Conservation (phyloP, 2,329 filamentous ascomycete species). For the Diaporthe helianthi region DNA sequence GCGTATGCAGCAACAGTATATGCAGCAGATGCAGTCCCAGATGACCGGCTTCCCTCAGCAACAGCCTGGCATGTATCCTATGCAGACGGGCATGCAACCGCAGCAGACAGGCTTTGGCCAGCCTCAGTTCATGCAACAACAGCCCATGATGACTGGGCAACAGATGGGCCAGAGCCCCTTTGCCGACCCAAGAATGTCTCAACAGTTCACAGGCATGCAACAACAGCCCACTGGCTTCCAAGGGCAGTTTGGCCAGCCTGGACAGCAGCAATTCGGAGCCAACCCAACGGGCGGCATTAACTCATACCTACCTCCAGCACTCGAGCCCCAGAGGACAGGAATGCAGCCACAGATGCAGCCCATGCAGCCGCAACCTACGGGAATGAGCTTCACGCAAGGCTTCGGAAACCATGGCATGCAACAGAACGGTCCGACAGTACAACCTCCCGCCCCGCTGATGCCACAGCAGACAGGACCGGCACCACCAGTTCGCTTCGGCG, state of each 20-base stretch:
- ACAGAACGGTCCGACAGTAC: slow-evolving; percentile 59
- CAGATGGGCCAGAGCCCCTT: slow-evolving; percentile 52
- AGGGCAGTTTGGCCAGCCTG: slow-evolving; percentile 46
- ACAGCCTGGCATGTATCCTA: slow-evolving; percentile 53
- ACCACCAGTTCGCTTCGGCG: slow-evolving; percentile 88
- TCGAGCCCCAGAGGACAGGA: slow-evolving; percentile 67
- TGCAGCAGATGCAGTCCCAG: slow-evolving; percentile 54
- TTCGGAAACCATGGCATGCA: slow-evolving; percentile 50
- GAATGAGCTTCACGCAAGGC: slow-evolving; percentile 54
- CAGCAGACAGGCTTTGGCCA: slow-evolving; percentile 48
- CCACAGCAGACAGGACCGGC: slow-evolving; percentile 86
- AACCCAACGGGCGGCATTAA: slow-evolving; percentile 56
- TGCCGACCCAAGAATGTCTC: slow-evolving; percentile 46
- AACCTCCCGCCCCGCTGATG: slow-evolving; percentile 68
- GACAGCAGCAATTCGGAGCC: slow-evolving; percentile 53
- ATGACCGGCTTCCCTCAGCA: slow-evolving; percentile 48
- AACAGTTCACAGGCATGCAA: slow-evolving; percentile 58
- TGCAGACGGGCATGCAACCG: slow-evolving; percentile 55
- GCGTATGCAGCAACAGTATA: slow-evolving; percentile 65
- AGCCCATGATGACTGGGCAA: slow-evolving; percentile 48
- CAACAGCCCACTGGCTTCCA: slow-evolving; percentile 71
- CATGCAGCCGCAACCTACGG: slow-evolving; percentile 57
- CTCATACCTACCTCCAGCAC: slow-evolving; percentile 62
- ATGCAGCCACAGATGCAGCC: slow-evolving; percentile 48
- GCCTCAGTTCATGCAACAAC: slow-evolving; percentile 52